These are phyloP conservation scores for Neonectria faginata DNA, from an alignment of 2,329 filamentous ascomycete genomes.

Conservation along the genomic window DNA sequence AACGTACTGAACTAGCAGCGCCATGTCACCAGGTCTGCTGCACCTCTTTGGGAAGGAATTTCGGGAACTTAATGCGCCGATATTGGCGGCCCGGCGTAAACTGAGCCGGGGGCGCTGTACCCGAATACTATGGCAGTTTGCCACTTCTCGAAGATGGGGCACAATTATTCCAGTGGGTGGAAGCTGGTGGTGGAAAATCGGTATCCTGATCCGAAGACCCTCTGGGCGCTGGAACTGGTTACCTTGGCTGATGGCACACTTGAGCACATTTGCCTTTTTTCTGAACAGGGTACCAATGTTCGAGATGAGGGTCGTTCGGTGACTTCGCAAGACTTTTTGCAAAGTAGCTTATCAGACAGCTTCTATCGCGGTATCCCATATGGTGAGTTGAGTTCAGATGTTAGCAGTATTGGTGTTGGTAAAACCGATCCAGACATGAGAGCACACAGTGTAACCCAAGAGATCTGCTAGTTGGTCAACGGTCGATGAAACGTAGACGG, in stretches of 20 bases:
- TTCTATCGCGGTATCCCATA: background rate
- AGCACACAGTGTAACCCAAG: background rate
- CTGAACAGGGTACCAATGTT: background rate
- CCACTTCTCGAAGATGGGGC: background rate
- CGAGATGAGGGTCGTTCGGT: background rate
- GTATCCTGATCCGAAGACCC: slow-evolving; percentile 9
- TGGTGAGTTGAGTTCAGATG: background rate
- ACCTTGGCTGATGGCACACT: background rate
- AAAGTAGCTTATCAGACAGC: no score
- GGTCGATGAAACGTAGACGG: background rate
- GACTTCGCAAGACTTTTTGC: background rate
- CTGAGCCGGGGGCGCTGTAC: slow-evolving; percentile 1
- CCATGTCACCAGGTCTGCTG: slow-evolving; percentile 1
- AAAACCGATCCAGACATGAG: no score
- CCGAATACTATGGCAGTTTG: slow-evolving; percentile 1
- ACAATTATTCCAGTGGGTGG: slow-evolving; percentile 3
- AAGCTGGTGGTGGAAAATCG: slow-evolving; percentile 1
- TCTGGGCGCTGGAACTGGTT: background rate
- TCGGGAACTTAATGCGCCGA: slow-evolving; percentile 7
- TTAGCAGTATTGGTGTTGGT: background rate
- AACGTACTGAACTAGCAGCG: slow-evolving; percentile 1
- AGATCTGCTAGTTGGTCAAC: background rate
- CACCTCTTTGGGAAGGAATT: slow-evolving; percentile 7
- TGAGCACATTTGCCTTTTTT: background rate
- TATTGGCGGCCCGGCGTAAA: background rate